Percentiles rank a stretch among this genome's conserved stretches.
Conservation (phyloP, 306 rosid species). For the Erythrophleum fordii region DNA sequence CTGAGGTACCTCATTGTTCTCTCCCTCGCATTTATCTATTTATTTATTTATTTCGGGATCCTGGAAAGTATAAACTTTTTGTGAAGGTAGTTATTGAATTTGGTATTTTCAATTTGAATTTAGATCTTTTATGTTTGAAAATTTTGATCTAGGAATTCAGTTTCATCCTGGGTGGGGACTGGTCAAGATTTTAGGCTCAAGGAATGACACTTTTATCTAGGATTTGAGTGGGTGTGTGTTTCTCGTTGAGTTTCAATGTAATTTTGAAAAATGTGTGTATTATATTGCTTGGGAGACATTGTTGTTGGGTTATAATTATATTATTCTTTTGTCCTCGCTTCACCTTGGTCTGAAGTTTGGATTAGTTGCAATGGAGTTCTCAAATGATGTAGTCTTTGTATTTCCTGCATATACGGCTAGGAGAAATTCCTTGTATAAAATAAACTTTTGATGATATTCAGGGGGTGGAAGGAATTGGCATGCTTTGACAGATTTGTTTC, state of each 20-base stretch:
- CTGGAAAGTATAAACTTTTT: background rate
- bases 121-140: constrained; percentile 8
- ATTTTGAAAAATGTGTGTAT: background rate
- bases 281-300: background rate
- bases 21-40: background rate
- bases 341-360: background rate
- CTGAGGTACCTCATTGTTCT: constrained; percentile 22
- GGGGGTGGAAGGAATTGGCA: constrained; percentile 25
- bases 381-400: background rate
- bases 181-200: background rate
- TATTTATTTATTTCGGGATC: background rate
- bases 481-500: background rate
- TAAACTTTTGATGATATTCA: background rate
- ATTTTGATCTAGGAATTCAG: constrained; percentile 19
- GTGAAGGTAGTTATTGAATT: background rate
- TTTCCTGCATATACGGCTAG: background rate
- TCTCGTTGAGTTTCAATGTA: background rate
- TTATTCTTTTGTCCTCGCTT: background rate
- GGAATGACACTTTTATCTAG: background rate
- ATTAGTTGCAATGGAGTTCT: background rate
- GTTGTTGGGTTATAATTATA: background rate
- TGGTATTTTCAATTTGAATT: constrained; percentile 3
- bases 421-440: background rate
- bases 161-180: constrained; percentile 6
- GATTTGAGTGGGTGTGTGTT: background rate